Conservation (phyloP, 2,329 filamentous ascomycete genomes). For the Fusarium neocosmosporiellum region DNA sequence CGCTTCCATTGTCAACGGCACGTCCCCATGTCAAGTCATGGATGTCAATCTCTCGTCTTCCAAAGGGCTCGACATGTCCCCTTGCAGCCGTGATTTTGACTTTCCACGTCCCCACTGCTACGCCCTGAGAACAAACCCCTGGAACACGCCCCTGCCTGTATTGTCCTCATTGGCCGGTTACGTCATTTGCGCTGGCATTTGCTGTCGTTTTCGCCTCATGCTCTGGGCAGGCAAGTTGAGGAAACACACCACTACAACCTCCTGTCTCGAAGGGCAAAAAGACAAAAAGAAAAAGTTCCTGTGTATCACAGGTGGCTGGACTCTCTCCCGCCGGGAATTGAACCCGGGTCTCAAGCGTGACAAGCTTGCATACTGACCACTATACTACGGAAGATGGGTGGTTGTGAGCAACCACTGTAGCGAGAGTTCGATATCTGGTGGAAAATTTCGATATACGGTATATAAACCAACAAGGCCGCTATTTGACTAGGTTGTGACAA, state of each 20-base stretch:
- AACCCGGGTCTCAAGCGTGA: constrained; percentile 33
- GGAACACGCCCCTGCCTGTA: constrained; percentile 12
- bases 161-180: constrained; percentile 24
- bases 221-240: not conserved
- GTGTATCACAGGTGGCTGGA: constrained; percentile 28
- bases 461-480: not conserved
- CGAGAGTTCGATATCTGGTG: not conserved
- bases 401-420: constrained; percentile 15
- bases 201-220: not conserved
- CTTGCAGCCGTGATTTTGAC: constrained; percentile 8
- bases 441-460: not conserved
- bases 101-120: not conserved
- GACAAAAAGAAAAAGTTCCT: not conserved
- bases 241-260: not conserved
- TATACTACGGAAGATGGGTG: constrained; percentile 32
- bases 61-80: constrained; percentile 13
- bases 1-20: not conserved
- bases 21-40: not conserved
- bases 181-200: not conserved
- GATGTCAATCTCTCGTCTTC: not conserved
- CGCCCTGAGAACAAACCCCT: constrained; percentile 5
- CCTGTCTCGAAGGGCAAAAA: not conserved
- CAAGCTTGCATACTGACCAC: constrained; percentile 37
- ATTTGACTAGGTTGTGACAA: not conserved
- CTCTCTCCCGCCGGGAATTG: constrained; percentile 32